These are phyloP conservation scores for Alternaria consortialis DNA, from an alignment of 2,329 filamentous ascomycete species.

Conservation along the genomic window DNA sequence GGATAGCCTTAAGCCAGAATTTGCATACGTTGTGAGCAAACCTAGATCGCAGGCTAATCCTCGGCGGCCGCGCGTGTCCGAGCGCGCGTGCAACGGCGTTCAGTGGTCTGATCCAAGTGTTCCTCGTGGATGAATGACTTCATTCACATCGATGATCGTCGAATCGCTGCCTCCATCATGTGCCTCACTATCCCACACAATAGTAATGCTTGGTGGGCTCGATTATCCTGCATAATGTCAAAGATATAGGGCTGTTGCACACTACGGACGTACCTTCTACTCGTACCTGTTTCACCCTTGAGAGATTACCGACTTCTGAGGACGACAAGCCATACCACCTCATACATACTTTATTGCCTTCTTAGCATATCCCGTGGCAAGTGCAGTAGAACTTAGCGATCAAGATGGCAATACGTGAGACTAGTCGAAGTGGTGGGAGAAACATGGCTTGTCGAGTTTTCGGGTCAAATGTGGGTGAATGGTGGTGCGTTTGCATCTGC, in stretches of 20 bases:
- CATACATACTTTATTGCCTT: background rate
- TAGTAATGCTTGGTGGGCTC: background rate
- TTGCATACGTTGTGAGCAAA: slow-evolving; percentile 1
- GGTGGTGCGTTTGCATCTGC: background rate
- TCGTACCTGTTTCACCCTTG: background rate
- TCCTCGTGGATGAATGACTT: slow-evolving; percentile 2
- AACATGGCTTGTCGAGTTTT: background rate
- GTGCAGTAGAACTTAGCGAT: background rate
- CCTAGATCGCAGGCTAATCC: slow-evolving; percentile 1
- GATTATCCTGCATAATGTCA: background rate
- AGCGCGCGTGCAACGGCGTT: slow-evolving; percentile 6
- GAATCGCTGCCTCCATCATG: background rate
- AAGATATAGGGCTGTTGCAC: background rate
- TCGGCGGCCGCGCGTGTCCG: slow-evolving; percentile 12
- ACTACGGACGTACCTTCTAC: background rate
- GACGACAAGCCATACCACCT: background rate
- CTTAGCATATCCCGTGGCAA: background rate
- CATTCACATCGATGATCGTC: slow-evolving; percentile 4
- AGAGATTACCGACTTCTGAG: background rate
- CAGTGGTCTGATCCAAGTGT: slow-evolving; percentile 14
- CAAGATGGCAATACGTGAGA: background rate
- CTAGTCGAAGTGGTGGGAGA: background rate
- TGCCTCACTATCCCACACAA: slow-evolving; percentile 1
- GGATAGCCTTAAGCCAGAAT: slow-evolving; percentile 12
- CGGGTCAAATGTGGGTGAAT: background rate